Evolutionary conservation across 2,329 filamentous ascomycete species (phyloP).

Genomic region (Cordyceps javanica): DNA sequence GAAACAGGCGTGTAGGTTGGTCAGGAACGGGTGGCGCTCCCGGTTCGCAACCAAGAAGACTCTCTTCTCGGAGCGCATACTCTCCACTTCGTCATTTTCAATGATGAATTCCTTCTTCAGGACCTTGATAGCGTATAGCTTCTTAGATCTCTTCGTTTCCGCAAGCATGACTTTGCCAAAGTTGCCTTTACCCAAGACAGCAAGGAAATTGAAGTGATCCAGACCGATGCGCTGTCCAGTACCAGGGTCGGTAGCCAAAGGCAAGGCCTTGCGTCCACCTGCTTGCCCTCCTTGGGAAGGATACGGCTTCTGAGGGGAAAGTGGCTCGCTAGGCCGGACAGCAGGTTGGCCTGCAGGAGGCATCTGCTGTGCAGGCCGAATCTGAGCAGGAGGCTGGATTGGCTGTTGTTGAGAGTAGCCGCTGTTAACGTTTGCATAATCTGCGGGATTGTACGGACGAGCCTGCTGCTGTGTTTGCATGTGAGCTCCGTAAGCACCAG

Average conservation of each 20-base stretch:
- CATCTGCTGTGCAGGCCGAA: slow-evolving; percentile 30
- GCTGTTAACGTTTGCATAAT: slow-evolving; percentile 59
- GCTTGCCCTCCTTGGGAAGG: slow-evolving; percentile 20
- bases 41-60: slow-evolving; percentile 97
- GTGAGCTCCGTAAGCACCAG: slow-evolving; percentile 25
- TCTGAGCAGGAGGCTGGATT: slow-evolving; percentile 29
- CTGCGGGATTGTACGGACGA: slow-evolving; percentile 54
- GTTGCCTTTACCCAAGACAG: slow-evolving; percentile 96
- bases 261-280: slow-evolving; percentile 52
- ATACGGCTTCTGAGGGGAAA: slow-evolving; percentile 22
- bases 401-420: slow-evolving; percentile 38
- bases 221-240: slow-evolving; percentile 83
- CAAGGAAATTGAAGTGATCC: slow-evolving; percentile 98
- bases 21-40: slow-evolving; percentile 90
- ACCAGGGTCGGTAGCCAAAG: slow-evolving; percentile 64
- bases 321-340: slow-evolving; percentile 29
- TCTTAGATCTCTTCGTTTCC: slow-evolving; percentile 87
- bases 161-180: slow-evolving; percentile 99
- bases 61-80: slow-evolving; percentile 93
- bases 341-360: slow-evolving; percentile 21
- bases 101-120: slow-evolving; percentile 99
- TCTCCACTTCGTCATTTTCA: slow-evolving; percentile 98
- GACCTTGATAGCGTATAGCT: slow-evolving; percentile 97
- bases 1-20: slow-evolving; percentile 95
- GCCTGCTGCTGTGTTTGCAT: slow-evolving; percentile 18